phyloP scores from a whole-genome alignment of 306 rosid species.

The Corylus heterophylla region DNA sequence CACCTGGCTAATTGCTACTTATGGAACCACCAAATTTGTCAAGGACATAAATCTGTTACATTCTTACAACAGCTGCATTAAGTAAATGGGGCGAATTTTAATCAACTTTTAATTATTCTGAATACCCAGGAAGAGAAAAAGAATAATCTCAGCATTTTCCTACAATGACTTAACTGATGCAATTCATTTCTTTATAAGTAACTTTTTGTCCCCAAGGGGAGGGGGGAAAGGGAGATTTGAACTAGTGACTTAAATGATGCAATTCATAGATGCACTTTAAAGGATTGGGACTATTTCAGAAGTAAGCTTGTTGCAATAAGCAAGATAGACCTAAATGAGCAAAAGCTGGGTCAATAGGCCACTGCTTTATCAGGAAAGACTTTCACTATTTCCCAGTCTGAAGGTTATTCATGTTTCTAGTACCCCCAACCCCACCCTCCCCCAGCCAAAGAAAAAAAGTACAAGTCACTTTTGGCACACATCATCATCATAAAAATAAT shows the following conservation, averaged over 20 bases:
- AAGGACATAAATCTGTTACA: not conserved
- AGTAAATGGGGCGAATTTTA: not conserved
- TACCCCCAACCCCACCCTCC: too few species aligned
- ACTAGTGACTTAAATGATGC: not conserved
- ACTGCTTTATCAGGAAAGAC: too few species aligned
- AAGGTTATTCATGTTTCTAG: too few species aligned
- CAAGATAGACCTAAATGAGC: not conserved
- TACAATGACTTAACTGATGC: not conserved
- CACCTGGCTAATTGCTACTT: constrained; percentile 1
- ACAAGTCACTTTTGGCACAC: too few species aligned
- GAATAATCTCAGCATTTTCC: not conserved
- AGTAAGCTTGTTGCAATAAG: not conserved
- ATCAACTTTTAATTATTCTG: not conserved
- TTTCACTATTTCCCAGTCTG: too few species aligned
- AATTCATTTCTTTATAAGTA: not conserved
- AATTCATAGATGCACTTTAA: not conserved
- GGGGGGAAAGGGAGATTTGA: too few species aligned
- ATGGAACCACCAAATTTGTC: constrained; percentile 9
- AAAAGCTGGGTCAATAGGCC: not conserved
- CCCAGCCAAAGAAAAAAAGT: too few species aligned
- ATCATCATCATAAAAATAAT: too few species aligned
- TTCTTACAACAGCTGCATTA: not conserved
- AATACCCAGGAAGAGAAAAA: not conserved
- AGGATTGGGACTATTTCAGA: not conserved
- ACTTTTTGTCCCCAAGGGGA: too few species aligned